phyloP scores from a whole-genome alignment of 768 basidiomycete genomes.

The Mycena pura region DNA sequence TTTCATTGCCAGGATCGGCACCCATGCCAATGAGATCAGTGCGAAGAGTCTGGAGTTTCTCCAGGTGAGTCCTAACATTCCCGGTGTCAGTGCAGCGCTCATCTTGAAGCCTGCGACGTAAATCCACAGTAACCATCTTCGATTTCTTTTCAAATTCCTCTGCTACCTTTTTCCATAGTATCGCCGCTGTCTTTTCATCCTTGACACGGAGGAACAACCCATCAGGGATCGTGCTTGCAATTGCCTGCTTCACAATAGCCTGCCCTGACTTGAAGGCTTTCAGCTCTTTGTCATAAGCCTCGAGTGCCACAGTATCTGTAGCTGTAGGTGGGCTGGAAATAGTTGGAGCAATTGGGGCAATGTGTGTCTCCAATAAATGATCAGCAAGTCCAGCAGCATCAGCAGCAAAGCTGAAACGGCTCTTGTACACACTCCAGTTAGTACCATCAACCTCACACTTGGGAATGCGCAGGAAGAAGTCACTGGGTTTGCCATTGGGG shows the following conservation, averaged over 20 bases:
- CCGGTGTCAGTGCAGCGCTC: slow-evolving; percentile 28
- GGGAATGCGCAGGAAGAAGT: too few species aligned
- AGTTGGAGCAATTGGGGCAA: neutral
- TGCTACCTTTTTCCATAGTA: slow-evolving; percentile 30
- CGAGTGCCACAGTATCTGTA: neutral
- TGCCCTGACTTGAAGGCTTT: slow-evolving; percentile 25
- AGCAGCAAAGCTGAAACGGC: slow-evolving; percentile 17
- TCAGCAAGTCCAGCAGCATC: slow-evolving; percentile 8
- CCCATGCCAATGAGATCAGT: too few species aligned
- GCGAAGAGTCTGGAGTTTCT: too few species aligned
- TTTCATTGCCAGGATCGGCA: too few species aligned
- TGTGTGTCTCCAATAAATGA: neutral
- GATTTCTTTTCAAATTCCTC: slow-evolving; percentile 30
- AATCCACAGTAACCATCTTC: slow-evolving; percentile 32
- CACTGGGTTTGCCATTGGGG: too few species aligned
- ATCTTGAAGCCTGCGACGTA: slow-evolving; percentile 30
- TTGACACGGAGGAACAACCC: slow-evolving; percentile 29
- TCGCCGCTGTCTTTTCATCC: neutral
- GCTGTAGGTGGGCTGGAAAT: neutral
- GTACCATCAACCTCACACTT: too few species aligned
- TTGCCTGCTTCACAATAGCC: slow-evolving; percentile 28
- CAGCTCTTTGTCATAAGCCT: slow-evolving; percentile 7
- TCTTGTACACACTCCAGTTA: too few species aligned
- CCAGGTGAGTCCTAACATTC: too few species aligned
- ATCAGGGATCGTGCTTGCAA: slow-evolving; percentile 30